These are phyloP conservation scores for Cyberlindnera lachancei DNA, from an alignment of 805 yeast genomes.

Conservation along the genomic window DNA sequence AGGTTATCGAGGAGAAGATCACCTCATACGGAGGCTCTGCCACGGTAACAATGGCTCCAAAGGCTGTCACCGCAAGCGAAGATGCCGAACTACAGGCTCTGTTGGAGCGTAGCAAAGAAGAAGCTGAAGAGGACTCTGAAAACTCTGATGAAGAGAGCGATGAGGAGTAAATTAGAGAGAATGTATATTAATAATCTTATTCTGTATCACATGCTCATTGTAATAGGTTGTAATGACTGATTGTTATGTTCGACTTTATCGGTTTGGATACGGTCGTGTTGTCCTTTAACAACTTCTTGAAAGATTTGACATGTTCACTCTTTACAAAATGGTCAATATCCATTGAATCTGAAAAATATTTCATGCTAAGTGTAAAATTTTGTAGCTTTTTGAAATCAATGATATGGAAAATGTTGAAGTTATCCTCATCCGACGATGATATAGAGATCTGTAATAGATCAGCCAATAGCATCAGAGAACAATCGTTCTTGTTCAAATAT, in stretches of 20 bases:
- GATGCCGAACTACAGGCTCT: conserved; percentile 96
- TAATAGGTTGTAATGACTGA: too few relatives aligned
- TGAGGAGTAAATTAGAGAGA: conserved; percentile 24
- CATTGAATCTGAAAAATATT: conserved; percentile 1
- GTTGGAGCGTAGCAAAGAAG: conserved; percentile 86
- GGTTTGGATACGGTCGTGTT: too few relatives aligned
- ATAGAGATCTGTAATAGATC: not conserved
- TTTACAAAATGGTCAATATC: not conserved
- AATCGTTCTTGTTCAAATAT: too few relatives aligned
- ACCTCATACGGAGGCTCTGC: conserved; percentile 75
- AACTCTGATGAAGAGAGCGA: conserved; percentile 40
- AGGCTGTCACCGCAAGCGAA: conserved; percentile 97
- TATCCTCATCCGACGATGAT: too few relatives aligned
- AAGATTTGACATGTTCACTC: not conserved
- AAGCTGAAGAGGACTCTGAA: conserved; percentile 76
- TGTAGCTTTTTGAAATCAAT: conserved; percentile 1
- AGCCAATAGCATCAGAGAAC: not conserved
- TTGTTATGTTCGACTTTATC: not conserved
- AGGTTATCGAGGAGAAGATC: conserved; percentile 63
- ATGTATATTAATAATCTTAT: too few relatives aligned
- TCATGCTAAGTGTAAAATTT: not conserved
- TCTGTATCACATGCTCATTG: too few relatives aligned
- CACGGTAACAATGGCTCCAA: conserved; percentile 95
- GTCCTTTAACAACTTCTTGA: not conserved
- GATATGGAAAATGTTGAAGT: conserved; percentile 1